Base-by-base conservation (phyloP, 2,329 filamentous ascomycete species). In the Huntiella omanensis region DNA sequence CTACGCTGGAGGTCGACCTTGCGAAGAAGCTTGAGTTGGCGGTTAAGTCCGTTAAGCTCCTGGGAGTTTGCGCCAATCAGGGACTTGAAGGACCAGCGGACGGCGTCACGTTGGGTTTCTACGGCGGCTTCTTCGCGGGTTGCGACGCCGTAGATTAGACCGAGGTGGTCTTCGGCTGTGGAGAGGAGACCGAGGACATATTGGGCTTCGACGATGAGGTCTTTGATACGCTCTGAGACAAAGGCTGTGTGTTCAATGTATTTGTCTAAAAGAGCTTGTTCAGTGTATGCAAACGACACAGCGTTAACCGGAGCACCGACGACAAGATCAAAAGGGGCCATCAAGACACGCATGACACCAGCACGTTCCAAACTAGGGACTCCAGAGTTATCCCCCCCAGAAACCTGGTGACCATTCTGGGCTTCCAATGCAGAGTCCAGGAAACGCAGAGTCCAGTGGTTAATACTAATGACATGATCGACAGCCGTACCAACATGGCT, bases 381-480 rank as follows among this genome's bases (percentile, higher is more conserved):
- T 10, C 22, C 6, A 2, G 22, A 7, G 8, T 10, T 10, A 10
- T 43, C 40, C 8, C 16, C 32, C 11, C 6, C 16, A 1, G 69
- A 50, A 62, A 67, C 70, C 17, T 57, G 54, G 1, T 61, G 54
- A 57, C 63, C 62, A 16, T 28, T 12, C 44, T 48, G 34, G 8
- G 43, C 35, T 16, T 28, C 12, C 4, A 22, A 40, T n/a, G 83
- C 65, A 5, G 71, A 72, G 53, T 80, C 71, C 40, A 86, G 70
- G 40, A 79, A 75, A 12, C 75, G 69, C 41, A 77, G 70, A 0
- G 83, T 87, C 79, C 79, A 86, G 46, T 73, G 72, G 55, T 84
- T 86, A 47, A 81, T 83, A 51, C 69, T 72, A 49, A 87, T 77
- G 43, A 87, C 76, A 33, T 73, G 73, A 55, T 88, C 83, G 33